phyloP scores from a whole-genome alignment of 805 yeast species.

The Monosporozyma yasuniensis region DNA sequence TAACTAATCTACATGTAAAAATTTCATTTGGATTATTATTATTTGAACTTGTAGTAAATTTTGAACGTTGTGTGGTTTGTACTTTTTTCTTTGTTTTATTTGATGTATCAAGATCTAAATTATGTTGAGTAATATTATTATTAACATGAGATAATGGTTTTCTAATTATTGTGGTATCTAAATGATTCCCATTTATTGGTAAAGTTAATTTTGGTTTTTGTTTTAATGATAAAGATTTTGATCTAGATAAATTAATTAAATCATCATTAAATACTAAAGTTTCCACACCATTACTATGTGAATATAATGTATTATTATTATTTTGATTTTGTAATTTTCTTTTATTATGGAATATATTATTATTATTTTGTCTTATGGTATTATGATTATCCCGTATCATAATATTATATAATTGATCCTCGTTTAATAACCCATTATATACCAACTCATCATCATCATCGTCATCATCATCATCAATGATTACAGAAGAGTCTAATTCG shows the following conservation, averaged over 20 bases:
- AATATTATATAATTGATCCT: slow-evolving; percentile 16
- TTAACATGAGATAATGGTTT: slow-evolving; percentile 7
- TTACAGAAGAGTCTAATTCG: slow-evolving; percentile 1
- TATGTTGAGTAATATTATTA: slow-evolving; percentile 2
- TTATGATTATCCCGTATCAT: neutral
- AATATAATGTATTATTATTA: neutral
- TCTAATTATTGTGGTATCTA: slow-evolving; percentile 1
- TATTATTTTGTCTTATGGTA: neutral
- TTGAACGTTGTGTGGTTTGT: neutral
- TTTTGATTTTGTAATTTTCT: neutral
- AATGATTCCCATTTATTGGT: neutral
- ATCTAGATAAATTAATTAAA: slow-evolving; percentile 6
- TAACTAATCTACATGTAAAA: slow-evolving; percentile 14
- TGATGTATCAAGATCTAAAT: neutral
- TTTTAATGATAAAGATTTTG: slow-evolving; percentile 8
- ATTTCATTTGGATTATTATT: slow-evolving; percentile 6
- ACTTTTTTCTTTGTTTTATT: neutral
- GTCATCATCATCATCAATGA: slow-evolving; percentile 5
- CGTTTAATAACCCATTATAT: slow-evolving; percentile 8
- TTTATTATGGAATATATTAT: neutral
- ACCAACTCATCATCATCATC: slow-evolving; percentile 11
- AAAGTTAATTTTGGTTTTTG: slow-evolving; percentile 4
- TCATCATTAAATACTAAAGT: slow-evolving; percentile 9
- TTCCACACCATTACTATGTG: neutral
- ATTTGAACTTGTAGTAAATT: neutral